Conservation (phyloP, 139 green algal genomes). For the Limnomonas spitsbergensis region DNA sequence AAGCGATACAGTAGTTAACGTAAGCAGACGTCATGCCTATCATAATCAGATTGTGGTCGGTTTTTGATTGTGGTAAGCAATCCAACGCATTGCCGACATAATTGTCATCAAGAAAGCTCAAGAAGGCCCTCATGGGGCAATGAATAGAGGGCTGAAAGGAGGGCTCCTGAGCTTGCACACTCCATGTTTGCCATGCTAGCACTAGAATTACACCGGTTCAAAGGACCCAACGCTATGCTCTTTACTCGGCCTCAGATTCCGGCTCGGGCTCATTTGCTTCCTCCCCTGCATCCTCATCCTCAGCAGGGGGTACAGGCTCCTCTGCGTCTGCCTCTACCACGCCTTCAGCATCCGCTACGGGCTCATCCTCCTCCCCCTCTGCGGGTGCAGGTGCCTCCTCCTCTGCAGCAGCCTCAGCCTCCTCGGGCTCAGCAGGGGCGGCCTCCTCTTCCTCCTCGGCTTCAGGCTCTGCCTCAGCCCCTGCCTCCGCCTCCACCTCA, state of each 20-base stretch:
- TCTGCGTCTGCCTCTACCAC: not conserved
- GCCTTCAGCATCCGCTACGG: not conserved
- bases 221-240: too few relatives aligned
- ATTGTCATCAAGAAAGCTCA: too few relatives aligned
- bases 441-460: not conserved
- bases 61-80: too few relatives aligned
- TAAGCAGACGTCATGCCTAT: too few relatives aligned
- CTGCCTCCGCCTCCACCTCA: not conserved
- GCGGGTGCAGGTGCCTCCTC: constrained; percentile 1
- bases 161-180: too few relatives aligned
- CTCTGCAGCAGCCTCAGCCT: not conserved
- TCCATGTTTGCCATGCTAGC: too few relatives aligned
- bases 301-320: not conserved
- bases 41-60: too few relatives aligned
- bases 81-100: too few relatives aligned
- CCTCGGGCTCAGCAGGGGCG: not conserved
- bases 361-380: not conserved
- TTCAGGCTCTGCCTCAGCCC: not conserved
- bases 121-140: too few relatives aligned
- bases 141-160: too few relatives aligned
- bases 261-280: not conserved
- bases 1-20: too few relatives aligned
- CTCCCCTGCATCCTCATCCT: not conserved
- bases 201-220: too few relatives aligned
- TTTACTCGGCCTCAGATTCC: not conserved